Conservation (phyloP, 1,139 yeast species). For the Scheffersomyces stambukii region DNA sequence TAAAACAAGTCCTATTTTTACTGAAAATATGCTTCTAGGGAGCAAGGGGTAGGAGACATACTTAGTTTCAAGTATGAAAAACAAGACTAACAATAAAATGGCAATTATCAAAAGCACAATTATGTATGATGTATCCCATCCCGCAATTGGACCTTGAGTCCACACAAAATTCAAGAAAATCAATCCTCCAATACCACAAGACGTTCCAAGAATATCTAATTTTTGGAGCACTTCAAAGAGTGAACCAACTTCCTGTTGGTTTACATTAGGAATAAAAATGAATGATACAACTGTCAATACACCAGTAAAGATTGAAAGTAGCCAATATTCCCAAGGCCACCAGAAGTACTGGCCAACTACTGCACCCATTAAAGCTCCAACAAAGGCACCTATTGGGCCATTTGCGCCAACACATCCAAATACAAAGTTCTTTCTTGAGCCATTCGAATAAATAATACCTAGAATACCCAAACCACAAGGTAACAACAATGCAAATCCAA, state of each 20-base stretch:
- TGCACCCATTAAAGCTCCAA: conserved; percentile 48
- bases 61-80: conserved; percentile 27
- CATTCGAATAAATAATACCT: conserved; percentile 36
- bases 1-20: conserved; percentile 32
- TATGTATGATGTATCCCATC: conserved; percentile 46
- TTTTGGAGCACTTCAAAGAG: conserved; percentile 1
- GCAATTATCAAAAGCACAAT: conserved; percentile 43
- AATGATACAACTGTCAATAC: conserved; percentile 23
- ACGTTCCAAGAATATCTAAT: conserved; percentile 46
- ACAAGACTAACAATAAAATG: conserved; percentile 26
- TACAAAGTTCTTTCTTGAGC: conserved; percentile 46
- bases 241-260: too few species aligned
- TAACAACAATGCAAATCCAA: conserved; percentile 49
- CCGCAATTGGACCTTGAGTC: conserved; percentile 53
- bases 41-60: conserved; percentile 37
- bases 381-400: conserved; percentile 53
- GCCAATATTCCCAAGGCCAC: conserved; percentile 56
- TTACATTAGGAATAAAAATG: conserved; percentile 34
- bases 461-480: conserved; percentile 53
- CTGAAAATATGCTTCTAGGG: conserved; percentile 39
- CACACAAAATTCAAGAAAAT: conserved; percentile 48
- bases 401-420: conserved; percentile 51
- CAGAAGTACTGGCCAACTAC: conserved; percentile 36
- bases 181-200: conserved; percentile 43
- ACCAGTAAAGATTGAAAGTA: conserved; percentile 34